Base-by-base conservation (phyloP, 2,329 filamentous ascomycete genomes). In the Pseudogymnoascus pannorum region DNA sequence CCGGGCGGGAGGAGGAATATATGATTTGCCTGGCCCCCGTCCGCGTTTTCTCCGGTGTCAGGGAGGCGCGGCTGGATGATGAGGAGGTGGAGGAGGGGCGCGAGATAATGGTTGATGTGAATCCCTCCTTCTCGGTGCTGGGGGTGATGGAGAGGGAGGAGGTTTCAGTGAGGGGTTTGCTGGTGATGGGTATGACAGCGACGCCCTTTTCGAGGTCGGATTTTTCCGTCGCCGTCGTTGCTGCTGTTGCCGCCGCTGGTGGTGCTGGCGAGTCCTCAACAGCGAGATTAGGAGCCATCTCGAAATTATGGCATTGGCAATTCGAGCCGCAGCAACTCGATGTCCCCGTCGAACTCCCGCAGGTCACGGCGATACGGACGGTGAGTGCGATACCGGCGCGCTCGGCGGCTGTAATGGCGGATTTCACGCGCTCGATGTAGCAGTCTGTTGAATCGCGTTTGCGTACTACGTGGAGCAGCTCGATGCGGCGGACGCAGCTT, bases 331-430 rank as follows among this genome's bases (percentile, higher is more conserved):
- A 7, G 9, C 66, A 36, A 5, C 38, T 42, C 20, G 62, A 18
- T 29, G 69, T 4, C 72, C 76, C 1, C 5, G 29, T 26, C 57
- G 26, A 31, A 2, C 16, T 42, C 8, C 35, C 35, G 24, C 48
- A 57, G 1, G 83, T 86, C 18, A 85, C 76, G 26, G 82, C 81
- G 12, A 86, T 75, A 63, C 83, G 77, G 2, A 85, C 77, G 12
- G 70, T 74, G 42, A 86, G 68, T 58, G 79, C 76, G 33, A 85
- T 75, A 35, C 79, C 81, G 5, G 73, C 71, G 1, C 71, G 74
- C 35, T 74, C 72, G 5, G 77, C 78, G 26, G 69, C 72, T 5
- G 75, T 69, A 63, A 82, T 68, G 64, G 79, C 73, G 68, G 78
- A 69, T 67, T 78, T 75, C 7, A 83, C 69, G 6, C 82, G 75